A percentile compares a stretch with the other conserved stretches of the same genome.
Evolutionary conservation across 176 grass and related monocot genomes (phyloP).

Genomic region (Bromus sterilis): DNA sequence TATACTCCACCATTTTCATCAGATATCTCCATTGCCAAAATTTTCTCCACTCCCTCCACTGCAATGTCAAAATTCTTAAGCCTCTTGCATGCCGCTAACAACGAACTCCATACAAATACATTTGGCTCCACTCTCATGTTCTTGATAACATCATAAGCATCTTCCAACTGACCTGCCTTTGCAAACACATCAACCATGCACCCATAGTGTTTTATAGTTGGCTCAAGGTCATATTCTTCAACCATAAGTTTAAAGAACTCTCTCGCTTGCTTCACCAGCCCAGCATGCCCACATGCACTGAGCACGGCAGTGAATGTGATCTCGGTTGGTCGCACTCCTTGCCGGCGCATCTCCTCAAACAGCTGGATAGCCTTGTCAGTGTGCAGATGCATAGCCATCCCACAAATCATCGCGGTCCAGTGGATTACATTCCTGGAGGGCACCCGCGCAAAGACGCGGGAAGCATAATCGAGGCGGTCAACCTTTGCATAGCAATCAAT

Average conservation of each 20-base stretch:
- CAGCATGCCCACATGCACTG: constrained; percentile 32
- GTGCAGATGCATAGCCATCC: constrained; percentile 19
- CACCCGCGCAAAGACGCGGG: constrained; percentile 21
- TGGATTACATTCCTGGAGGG: constrained; percentile 31
- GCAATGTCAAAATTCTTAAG: constrained; percentile 55
- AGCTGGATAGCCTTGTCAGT: constrained; percentile 24
- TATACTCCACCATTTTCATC: constrained; percentile 41
- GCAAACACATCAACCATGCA: constrained; percentile 67
- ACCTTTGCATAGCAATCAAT: constrained; percentile 48
- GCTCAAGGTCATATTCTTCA: constrained; percentile 32
- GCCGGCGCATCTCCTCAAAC: constrained; percentile 42
- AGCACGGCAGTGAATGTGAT: constrained; percentile 51
- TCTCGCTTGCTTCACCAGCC: constrained; percentile 47
- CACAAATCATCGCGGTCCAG: constrained; percentile 56
- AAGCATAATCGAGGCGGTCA: constrained; percentile 17
- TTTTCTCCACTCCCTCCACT: constrained; percentile 38
- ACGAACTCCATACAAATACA: constrained; percentile 50
- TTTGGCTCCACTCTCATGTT: constrained; percentile 58
- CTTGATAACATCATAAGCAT: constrained; percentile 50
- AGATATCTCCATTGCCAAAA: constrained; percentile 39
- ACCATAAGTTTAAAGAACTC: constrained; percentile 44
- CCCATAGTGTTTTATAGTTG: constrained; percentile 51
- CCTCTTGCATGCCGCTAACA: constrained; percentile 45
- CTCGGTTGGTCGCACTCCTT: constrained; percentile 33
- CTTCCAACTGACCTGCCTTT: constrained; percentile 54